A percentile compares a stretch with the other conserved stretches of the same genome.
Conservation (phyloP, 257 asterid species). For the Plantago ovata region DNA sequence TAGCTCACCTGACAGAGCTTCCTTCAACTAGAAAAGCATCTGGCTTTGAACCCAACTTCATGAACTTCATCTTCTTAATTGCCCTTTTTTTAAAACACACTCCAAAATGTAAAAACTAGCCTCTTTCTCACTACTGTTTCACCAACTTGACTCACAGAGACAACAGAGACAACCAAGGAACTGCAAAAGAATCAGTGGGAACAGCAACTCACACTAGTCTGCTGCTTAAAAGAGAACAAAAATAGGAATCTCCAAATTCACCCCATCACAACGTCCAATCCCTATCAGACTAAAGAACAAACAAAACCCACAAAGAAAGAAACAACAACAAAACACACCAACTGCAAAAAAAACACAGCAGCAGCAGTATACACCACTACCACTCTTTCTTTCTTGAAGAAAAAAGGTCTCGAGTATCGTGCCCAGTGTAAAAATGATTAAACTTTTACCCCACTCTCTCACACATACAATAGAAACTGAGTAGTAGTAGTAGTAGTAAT, state of each 20-base stretch:
- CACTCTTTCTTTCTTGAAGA: constrained; percentile 14
- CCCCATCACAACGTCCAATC: constrained; percentile 27
- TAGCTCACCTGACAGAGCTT: constrained; percentile 55
- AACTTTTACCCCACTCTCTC: constrained; percentile 8
- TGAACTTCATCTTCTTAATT: constrained; percentile 60
- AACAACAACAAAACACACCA: no score
- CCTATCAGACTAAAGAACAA: constrained; percentile 25
- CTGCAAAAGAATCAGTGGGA: constrained; percentile 21
- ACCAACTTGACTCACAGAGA: constrained; percentile 27
- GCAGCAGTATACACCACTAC: no score
- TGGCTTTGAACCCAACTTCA: constrained; percentile 95
- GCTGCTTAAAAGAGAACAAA: constrained; percentile 28
- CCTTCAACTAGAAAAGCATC: constrained; percentile 82
- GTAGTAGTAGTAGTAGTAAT: constrained; percentile 28
- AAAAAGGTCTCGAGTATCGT: constrained; percentile 35
- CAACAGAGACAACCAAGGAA: constrained; percentile 26
- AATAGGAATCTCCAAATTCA: constrained; percentile 29
- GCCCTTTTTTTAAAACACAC: no score
- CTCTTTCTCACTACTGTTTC: no score
- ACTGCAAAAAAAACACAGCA: constrained; percentile 42
- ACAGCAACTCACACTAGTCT: constrained; percentile 29
- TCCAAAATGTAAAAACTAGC: no score
- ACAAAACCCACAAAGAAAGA: no score
- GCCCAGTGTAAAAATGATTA: constrained; percentile 22
- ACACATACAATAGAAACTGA: constrained; percentile 15